Base-by-base conservation (phyloP, 345 rosid genomes). In the Populus euphratica region DNA sequence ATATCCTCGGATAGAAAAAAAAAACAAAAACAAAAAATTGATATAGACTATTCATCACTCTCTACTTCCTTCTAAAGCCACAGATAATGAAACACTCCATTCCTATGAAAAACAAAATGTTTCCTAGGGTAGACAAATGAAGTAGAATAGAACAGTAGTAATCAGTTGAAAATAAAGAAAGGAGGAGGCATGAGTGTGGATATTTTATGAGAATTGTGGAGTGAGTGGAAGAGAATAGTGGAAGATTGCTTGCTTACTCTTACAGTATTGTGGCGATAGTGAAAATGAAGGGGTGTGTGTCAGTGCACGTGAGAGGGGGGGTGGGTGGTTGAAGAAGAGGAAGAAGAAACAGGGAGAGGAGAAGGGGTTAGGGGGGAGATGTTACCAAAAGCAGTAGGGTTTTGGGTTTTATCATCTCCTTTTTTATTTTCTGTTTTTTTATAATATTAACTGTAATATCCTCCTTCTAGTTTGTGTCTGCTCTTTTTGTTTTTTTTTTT, bases 331-430 rank as follows among this genome's bases (percentile, higher is more conserved):
- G 74, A 43, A 21, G 14, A 47, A 21, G 78, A 75, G 12, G 44
- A 13, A 66, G 78, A 16, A 47, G 69, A n/a, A 14, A 64, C 31
- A 68, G 4, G 12, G 3, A 23, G 23, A 27, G 67, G 5, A 1
- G 38, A 12, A 1, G 74, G 65, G 64, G 36, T 31, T 18, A 10
- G 14, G 39, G 23, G 38, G 5, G 18, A 36, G 80, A 72, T 61
- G 73, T 73, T 68, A 64, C 62, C 67, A 49, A 17, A 67, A 6
- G 70, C 65, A 25, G 80, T 81, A 81, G 84, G 84, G 84, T 82
- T 82, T 82, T 82, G 84, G 84, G 84, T 74, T 82, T 82, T 82
- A 78, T 81, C 77, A 73, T 59, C 77, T 8, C 29, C 71, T 63
- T 41, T 14, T 54, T 69, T 47, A 10, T n/a, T n/a, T 68, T 29